Percentiles rank a stretch among this genome's conserved stretches.
phyloP scores from a whole-genome alignment of 2,329 filamentous ascomycete genomes.

The Macrophomina tecta region DNA sequence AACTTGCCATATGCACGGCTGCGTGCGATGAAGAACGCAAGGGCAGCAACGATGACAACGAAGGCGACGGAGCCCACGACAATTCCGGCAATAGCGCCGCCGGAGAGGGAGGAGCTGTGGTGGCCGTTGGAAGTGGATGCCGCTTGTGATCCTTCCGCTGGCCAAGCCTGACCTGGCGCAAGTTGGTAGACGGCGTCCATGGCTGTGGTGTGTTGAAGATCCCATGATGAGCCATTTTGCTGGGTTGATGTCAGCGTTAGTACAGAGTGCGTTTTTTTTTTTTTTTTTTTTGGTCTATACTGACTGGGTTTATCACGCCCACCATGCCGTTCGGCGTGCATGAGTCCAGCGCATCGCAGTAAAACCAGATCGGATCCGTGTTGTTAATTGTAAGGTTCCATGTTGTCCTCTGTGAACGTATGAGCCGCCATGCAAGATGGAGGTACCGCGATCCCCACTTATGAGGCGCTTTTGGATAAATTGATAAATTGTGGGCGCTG shows the following conservation, averaged over 20 bases:
- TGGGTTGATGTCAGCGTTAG: conserved; percentile 2
- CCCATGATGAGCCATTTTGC: background rate
- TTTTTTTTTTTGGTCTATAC: conserved; percentile 29
- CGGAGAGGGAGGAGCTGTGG: conserved; percentile 37
- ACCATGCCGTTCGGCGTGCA: conserved; percentile 74
- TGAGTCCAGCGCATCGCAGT: conserved; percentile 64
- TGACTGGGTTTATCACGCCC: conserved; percentile 74
- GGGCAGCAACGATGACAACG: conserved; percentile 64
- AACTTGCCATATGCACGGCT: conserved; percentile 30
- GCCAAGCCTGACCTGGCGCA: conserved; percentile 48
- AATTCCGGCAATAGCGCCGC: conserved; percentile 56
- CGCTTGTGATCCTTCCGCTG: conserved; percentile 39
- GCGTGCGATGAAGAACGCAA: conserved; percentile 69
- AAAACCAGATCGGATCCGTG: conserved; percentile 46
- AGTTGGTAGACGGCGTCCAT: conserved; percentile 37
- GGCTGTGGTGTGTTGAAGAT: conserved; percentile 26
- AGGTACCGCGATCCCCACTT: background rate
- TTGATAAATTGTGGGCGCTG: too few species aligned
- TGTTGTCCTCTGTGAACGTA: background rate
- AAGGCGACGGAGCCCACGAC: conserved; percentile 69
- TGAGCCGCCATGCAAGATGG: background rate
- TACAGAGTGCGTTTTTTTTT: background rate
- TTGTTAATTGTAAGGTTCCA: conserved; percentile 45
- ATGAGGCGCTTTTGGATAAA: too few species aligned
- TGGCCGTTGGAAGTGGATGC: conserved; percentile 26